Base-by-base conservation (phyloP, 495 filamentous ascomycete species). In the Hypoxylon crocopeplum region DNA sequence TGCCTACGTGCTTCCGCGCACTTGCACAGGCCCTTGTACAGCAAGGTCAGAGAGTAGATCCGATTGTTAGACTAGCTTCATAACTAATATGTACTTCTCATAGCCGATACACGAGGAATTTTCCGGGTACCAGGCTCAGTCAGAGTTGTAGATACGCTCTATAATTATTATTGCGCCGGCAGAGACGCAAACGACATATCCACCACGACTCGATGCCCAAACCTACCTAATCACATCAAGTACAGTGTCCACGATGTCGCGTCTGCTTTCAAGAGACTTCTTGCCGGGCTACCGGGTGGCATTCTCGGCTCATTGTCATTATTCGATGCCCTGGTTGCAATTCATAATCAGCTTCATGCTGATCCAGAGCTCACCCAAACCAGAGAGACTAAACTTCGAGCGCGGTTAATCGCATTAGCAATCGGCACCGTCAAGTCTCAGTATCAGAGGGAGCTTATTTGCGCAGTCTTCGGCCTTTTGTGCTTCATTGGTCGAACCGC, bases 1-100 rank as follows among this genome's bases (percentile, higher is more conserved):
- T 94, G 8, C 90, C 90, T 5, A 88, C 87, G 4, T 92, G 88
- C 62, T 83, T 93, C 48, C 87, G 89, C 29, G 88, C 88, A 10
- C 86, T 85, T 6, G 82, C 84, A 30, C 80, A 82, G 40, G 88
- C 85, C 70, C 73, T 94, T 27, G 75, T 84, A 7, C 80, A 82
- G 62, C 77, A 88, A 73, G 86, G 90, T 92, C 71, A 66, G 83
- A 61, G 29, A 48, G 10, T 3, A 38, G 20, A 8, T 11, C n/a
- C 11, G 1, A 8, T 34, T 5, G 19, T 10, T 6, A 47, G 2
- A 17, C n/a, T 48, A 24, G 8, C 33, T 3, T 25, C 41, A 1
- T 16, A 5, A 36, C 66, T 75, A 56, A 77, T 48, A 24, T 16
- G 3, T 11, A 12, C 52, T 59, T 15, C 5, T 34, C 75, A 74